Base-by-base conservation (phyloP, 352 stramenopile species). In the Elongisporangium anandrum region DNA sequence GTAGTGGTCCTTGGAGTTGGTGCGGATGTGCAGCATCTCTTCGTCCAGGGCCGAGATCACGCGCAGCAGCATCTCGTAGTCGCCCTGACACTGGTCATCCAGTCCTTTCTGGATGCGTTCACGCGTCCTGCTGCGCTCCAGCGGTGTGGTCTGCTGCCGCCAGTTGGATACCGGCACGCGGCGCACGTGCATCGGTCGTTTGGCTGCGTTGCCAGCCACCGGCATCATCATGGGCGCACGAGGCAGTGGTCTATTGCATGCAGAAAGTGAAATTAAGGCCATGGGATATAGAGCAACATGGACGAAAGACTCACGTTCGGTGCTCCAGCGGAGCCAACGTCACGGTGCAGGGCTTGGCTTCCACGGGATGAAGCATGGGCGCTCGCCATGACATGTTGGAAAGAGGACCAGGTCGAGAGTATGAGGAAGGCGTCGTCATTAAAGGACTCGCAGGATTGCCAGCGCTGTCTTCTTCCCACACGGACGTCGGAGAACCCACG, bases 1-100 rank as follows among this genome's bases (percentile, higher is more conserved):
- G 58, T 90, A 94, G 57, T 88, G 74, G 51, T 87, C 68, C 51
- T 69, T 82, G 22, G 85, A 87, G 29, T 64, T 81, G 10, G 79
- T 88, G 50, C 86, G 84, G 53, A 89, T 75, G 63, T 94, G 80
- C 57, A 94, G 62, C 34, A 94, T 64, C 64, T 94, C 81, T 61
- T 94, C 85, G 48, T 94, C 85, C 68, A 94, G 75, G 10, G 85
- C 74, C 12, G 80, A 73, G 3, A 92, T 59, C 24, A 94, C 61
- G 17, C 73, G 52, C 57, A 90, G 57, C 21, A 94, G 75, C 50
- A 72, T 65, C n/a, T 91, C 79, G 51, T 85, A 90, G 64, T 89
- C 73, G 38, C 72, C 77, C 12, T 78, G 66, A 52, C 70, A 79
- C 50, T 91, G 74, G 34, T 65, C 60, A 19, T 79, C 62, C 26